phyloP scores from a whole-genome alignment of 352 stramenopile genomes.

The Thraustochytrium striatum region DNA sequence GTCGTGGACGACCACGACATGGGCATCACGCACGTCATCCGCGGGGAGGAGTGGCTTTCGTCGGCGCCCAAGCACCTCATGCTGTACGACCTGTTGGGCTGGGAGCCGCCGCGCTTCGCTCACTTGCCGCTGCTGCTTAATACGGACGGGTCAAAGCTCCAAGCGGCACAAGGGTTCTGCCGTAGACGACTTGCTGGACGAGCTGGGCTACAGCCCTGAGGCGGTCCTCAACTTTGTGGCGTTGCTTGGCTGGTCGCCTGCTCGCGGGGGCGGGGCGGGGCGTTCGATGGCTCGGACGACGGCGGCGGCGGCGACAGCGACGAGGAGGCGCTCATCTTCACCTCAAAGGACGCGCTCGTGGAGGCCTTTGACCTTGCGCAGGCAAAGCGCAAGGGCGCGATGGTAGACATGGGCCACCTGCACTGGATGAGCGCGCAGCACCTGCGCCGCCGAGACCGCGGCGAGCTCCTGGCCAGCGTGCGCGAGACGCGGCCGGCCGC shows the following conservation, averaged over 20 bases:
- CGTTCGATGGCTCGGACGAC: neutral
- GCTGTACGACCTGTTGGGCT: conserved; percentile 79
- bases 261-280: neutral
- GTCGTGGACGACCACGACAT: conserved; percentile 84
- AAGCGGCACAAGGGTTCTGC: conserved; percentile 81
- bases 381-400: conserved; percentile 76
- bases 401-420: conserved; percentile 76
- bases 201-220: conserved; percentile 56
- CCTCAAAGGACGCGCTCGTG: conserved; percentile 65
- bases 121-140: conserved; percentile 81
- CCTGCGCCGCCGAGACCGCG: conserved; percentile 58
- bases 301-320: conserved; percentile 81
- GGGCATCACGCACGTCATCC: conserved; percentile 82
- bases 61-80: conserved; percentile 83
- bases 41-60: conserved; percentile 83
- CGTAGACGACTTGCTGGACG: conserved; percentile 76
- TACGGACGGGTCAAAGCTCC: conserved; percentile 78
- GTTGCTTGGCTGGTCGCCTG: conserved; percentile 75
- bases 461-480: neutral
- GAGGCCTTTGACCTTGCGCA: conserved; percentile 73
- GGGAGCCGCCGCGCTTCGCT: conserved; percentile 59
- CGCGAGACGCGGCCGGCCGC: neutral
- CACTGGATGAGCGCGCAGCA: conserved; percentile 81
- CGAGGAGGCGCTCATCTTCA: conserved; percentile 66
- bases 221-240: conserved; percentile 81